These are phyloP conservation scores for Lobosporangium transversale DNA, from an alignment of 192 early-diverging fungal species.

Conservation along the genomic window DNA sequence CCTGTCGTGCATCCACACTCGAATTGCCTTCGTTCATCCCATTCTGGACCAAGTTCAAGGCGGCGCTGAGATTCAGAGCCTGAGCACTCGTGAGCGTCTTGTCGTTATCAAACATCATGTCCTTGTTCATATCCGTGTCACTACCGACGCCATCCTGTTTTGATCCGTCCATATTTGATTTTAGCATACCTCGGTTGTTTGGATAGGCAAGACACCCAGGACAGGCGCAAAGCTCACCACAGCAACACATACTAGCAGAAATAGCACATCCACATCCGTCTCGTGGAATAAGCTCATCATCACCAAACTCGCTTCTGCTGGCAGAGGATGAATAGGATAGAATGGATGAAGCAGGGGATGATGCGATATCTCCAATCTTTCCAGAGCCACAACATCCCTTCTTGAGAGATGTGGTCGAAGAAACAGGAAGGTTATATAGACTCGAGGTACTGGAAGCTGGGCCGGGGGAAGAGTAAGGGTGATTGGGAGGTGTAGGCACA, in stretches of 20 bases:
- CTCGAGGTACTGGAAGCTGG: conserved; percentile 3
- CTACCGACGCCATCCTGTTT: background rate
- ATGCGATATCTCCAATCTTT: conserved; percentile 2
- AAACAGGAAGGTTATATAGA: background rate
- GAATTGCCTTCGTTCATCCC: conserved; percentile 4
- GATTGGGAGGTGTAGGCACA: conserved; percentile 29
- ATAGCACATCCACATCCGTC: conserved; percentile 50
- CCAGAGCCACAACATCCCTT: conserved; percentile 16
- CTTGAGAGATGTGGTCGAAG: conserved; percentile 6
- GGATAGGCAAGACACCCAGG: conserved; percentile 52
- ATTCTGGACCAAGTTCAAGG: conserved; percentile 21
- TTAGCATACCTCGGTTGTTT: conserved; percentile 31
- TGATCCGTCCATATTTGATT: conserved; percentile 3
- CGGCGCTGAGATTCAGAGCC: conserved; percentile 23
- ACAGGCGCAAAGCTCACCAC: conserved; percentile 47
- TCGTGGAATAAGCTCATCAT: conserved; percentile 16
- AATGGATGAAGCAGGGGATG: conserved; percentile 20
- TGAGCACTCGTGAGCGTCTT: conserved; percentile 1
- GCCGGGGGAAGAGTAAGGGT: conserved; percentile 27
- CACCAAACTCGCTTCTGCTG: conserved; percentile 40
- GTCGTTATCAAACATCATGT: conserved; percentile 8
- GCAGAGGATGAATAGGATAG: conserved; percentile 40
- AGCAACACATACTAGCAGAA: conserved; percentile 50
- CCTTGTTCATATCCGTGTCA: conserved; percentile 1
- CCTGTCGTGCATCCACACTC: conserved; percentile 4